Conservation (phyloP, 2,329 filamentous ascomycete species). For the Xylaria sp. region DNA sequence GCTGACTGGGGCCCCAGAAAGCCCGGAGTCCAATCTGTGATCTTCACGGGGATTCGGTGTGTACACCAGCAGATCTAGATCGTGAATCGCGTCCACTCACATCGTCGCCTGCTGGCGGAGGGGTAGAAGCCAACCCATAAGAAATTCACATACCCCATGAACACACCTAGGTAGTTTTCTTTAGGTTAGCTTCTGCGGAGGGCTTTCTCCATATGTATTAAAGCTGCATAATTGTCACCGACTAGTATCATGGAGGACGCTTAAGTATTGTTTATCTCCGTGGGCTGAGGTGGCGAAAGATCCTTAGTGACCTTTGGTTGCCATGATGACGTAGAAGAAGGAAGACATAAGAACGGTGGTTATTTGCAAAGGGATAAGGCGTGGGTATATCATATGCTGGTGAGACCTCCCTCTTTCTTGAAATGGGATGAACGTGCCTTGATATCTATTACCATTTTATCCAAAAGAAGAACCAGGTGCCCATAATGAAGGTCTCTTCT, state of each 20-base stretch:
- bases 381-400: neutral
- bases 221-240: neutral
- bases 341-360: neutral
- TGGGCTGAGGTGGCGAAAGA: neutral
- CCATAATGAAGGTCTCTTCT: neutral
- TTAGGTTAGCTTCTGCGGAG: neutral
- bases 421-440: neutral
- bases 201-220: neutral
- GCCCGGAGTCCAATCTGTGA: neutral
- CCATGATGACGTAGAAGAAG: neutral
- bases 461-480: neutral
- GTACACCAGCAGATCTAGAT: neutral
- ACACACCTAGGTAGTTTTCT: no score
- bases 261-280: neutral
- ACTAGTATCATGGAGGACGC: neutral
- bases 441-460: neutral
- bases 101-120: neutral
- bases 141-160: no score
- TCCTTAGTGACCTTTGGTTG: neutral
- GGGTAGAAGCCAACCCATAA: no score
- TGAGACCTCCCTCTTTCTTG: neutral
- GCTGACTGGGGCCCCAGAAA: no score
- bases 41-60: neutral
- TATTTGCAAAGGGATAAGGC: neutral
- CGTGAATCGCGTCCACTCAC: slow-evolving; percentile 1